Evolutionary conservation across 148 eudicot species (phyloP), one percentile per base, ranked within the genome.

Genomic region (Euryodendron excelsum): DNA sequence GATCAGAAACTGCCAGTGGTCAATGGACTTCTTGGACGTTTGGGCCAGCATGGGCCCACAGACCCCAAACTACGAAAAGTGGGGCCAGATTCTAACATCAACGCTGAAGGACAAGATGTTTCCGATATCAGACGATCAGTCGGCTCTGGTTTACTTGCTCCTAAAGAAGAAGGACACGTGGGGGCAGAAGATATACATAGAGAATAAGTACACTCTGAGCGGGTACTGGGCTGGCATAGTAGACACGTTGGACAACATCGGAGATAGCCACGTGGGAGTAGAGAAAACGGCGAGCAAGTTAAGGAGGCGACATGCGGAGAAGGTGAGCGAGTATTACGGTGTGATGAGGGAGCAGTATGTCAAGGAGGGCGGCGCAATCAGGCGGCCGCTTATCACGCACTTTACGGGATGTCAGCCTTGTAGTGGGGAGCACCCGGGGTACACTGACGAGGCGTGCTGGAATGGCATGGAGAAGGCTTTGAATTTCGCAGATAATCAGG

Each of bases 1-100:
- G 8, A 90, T 93, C 1, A 83, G 97, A 11, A 93, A 93, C 69
- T 88, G 92, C 18, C 96, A 93, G 34, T 93, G 98, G 98, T 86
- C 98, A 4, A 82, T 93, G 87, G 90, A 90, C 18, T 79, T 91
- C 15, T 20, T 91, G 75, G 90, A 87, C 11, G 80, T 59, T 0
- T 93, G 97, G 97, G 87, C 82, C 41, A 37, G 34, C 0, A 90
- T 93, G 89, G 98, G 96, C 25, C 98, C 98, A 1, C 76, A 81
- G 23, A 86, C 85, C 75, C 93, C 91, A 8, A 84, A 88, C 17
- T 90, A 84, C 37, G 84, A 72, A 0, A 86, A 88, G 25, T 93
- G 98, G 98, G 95, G 92, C 4, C 70, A 73, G 36, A 77, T 82
- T 2, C 76, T 81, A 15, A 75, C 68, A 18, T 58, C 87, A 0